Conservation (phyloP, 2,329 filamentous ascomycete species). For the Allantophomopsis lycopodina region DNA sequence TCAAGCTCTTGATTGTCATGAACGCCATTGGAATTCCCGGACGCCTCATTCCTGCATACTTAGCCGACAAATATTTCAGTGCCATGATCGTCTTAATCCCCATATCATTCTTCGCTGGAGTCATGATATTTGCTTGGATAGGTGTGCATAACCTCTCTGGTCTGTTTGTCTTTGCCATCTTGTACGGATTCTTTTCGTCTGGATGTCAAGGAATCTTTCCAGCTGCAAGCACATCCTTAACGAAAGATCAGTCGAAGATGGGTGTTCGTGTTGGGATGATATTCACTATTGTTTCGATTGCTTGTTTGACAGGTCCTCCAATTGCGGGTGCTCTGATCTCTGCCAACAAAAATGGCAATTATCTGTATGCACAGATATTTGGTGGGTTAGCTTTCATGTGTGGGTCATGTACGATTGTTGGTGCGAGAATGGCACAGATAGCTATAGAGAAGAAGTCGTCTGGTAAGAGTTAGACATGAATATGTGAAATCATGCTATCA, state of each 20-base stretch:
- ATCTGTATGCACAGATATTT: conserved; percentile 27
- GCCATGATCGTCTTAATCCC: conserved; percentile 36
- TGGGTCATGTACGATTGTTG: too few relatives aligned
- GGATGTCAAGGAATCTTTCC: conserved; percentile 35
- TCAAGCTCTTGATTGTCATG: conserved; percentile 32
- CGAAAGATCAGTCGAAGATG: conserved; percentile 32
- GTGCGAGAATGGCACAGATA: too few relatives aligned
- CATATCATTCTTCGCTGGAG: background rate
- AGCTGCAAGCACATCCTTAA: conserved; percentile 29
- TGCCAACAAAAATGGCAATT: conserved; percentile 22
- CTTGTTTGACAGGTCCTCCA: conserved; percentile 34
- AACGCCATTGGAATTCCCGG: conserved; percentile 37
- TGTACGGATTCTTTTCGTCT: conserved; percentile 32
- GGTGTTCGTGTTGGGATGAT: conserved; percentile 38
- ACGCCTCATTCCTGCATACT: conserved; percentile 30
- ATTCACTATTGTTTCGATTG: conserved; percentile 32
- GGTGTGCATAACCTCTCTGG: conserved; percentile 23
- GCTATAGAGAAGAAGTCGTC: too few relatives aligned
- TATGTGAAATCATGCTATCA: too few relatives aligned
- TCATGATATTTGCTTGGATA: conserved; percentile 29
- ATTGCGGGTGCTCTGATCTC: conserved; percentile 35
- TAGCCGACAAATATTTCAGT: conserved; percentile 34
- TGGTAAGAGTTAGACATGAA: too few relatives aligned
- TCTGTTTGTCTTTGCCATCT: conserved; percentile 29
- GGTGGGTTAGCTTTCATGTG: background rate